Conservation (phyloP, 2,329 filamentous ascomycete species). For the Claviceps capensis region DNA sequence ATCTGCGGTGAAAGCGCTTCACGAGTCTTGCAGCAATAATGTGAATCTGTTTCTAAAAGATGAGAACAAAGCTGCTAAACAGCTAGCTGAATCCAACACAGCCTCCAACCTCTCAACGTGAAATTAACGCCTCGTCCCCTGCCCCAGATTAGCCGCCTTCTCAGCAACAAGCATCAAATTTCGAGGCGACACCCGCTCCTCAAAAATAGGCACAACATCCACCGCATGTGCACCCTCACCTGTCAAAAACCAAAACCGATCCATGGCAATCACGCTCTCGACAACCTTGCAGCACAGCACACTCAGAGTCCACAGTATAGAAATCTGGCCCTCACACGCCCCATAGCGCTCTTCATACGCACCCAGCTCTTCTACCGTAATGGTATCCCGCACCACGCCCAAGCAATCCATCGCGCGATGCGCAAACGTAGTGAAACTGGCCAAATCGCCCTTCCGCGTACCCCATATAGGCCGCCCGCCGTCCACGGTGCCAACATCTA, state of each 20-base stretch:
- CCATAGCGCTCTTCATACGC: conserved; percentile 14
- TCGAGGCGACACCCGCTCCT: conserved; percentile 14
- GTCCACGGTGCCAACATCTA: conserved; percentile 4
- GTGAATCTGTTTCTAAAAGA: no score
- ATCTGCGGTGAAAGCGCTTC: no score
- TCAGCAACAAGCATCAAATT: conserved; percentile 11
- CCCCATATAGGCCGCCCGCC: conserved; percentile 15
- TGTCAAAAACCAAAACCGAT: conserved; percentile 17
- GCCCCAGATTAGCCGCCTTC: not conserved
- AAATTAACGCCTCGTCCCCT: no score
- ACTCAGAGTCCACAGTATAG: conserved; percentile 20
- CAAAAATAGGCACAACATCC: conserved; percentile 16
- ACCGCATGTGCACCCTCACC: conserved; percentile 11
- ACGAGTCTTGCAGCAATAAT: no score
- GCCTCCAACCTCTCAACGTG: no score
- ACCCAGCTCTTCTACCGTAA: conserved; percentile 11
- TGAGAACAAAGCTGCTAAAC: no score
- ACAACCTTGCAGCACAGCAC: conserved; percentile 19
- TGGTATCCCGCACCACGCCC: conserved; percentile 5
- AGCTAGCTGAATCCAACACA: no score
- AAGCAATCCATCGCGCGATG: conserved; percentile 14
- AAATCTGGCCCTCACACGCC: conserved; percentile 12
- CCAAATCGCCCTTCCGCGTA: conserved; percentile 16
- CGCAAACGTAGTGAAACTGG: conserved; percentile 14
- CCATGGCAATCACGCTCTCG: conserved; percentile 18